Evolutionary conservation across 2,329 filamentous ascomycete species (phyloP).

Genomic region (Xylaria sp.): DNA sequence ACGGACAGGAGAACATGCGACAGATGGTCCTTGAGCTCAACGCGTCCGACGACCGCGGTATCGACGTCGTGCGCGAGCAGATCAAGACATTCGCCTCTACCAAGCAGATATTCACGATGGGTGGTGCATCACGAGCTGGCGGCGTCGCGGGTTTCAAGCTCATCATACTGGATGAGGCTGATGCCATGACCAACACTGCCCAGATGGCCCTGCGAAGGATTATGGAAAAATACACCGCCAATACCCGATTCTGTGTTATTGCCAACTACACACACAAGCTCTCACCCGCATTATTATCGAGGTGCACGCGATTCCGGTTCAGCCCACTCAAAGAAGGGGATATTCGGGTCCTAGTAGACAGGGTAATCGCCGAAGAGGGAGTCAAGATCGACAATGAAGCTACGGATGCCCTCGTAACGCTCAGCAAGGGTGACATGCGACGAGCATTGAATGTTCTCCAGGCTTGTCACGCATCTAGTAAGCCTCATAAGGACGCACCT

Average conservation of each 20-base stretch:
- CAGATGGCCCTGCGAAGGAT: slow-evolving; percentile 97
- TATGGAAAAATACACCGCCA: slow-evolving; percentile 99
- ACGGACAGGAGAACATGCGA: slow-evolving; percentile 89
- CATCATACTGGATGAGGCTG: slow-evolving; percentile 98
- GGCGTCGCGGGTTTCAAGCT: slow-evolving; percentile 86
- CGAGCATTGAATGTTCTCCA: slow-evolving; percentile 94
- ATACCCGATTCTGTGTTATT: slow-evolving; percentile 97
- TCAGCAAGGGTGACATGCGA: slow-evolving; percentile 97
- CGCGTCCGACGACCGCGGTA: slow-evolving; percentile 95
- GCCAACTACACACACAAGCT: slow-evolving; percentile 99
- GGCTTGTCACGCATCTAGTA: slow-evolving; percentile 94
- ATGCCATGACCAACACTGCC: slow-evolving; percentile 98
- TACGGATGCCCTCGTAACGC: slow-evolving; percentile 81
- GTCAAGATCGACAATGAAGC: slow-evolving; percentile 87
- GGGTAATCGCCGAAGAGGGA: slow-evolving; percentile 86
- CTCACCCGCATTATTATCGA: slow-evolving; percentile 88
- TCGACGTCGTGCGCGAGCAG: slow-evolving; percentile 97
- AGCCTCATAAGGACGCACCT: slow-evolving; percentile 44
- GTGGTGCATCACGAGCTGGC: slow-evolving; percentile 59
- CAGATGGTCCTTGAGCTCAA: slow-evolving; percentile 99
- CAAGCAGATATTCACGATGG: slow-evolving; percentile 89
- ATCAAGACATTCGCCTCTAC: slow-evolving; percentile 99
- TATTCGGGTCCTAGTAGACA: slow-evolving; percentile 86
- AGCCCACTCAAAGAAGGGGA: slow-evolving; percentile 91
- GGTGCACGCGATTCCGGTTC: slow-evolving; percentile 95